Conservation (phyloP, 371 early-diverging fungal species). For the Entomophthora muscae region DNA sequence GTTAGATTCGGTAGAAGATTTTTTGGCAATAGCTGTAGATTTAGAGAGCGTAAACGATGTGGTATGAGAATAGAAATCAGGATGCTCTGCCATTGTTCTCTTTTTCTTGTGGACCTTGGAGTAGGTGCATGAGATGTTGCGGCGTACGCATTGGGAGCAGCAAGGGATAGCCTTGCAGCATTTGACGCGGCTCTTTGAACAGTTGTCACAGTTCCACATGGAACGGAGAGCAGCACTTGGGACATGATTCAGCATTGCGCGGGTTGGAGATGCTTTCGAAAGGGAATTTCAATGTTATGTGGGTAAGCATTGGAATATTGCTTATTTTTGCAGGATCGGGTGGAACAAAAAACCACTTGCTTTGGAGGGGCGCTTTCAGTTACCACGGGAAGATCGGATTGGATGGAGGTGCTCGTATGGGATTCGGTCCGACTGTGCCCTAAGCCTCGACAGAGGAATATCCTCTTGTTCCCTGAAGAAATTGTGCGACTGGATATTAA, state of each 20-base stretch:
- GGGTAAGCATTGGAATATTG: no score
- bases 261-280: no score
- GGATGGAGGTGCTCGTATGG: no score
- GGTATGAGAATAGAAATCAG: neutral
- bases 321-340: no score
- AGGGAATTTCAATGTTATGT: no score
- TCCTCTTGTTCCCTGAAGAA: no score
- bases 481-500: no score
- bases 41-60: neutral
- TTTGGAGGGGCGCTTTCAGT: no score
- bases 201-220: constrained; percentile 6
- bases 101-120: constrained; percentile 4
- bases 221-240: neutral
- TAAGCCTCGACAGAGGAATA: no score
- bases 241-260: neutral
- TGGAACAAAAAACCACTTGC: no score
- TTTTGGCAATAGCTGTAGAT: neutral
- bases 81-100: neutral
- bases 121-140: constrained; percentile 1
- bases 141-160: neutral
- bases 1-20: neutral
- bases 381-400: no score
- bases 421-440: no score
- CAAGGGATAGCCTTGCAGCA: neutral
- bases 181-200: neutral